phyloP scores from a whole-genome alignment of 371 early-diverging fungal genomes.

The Syncephalastrum sp. region DNA sequence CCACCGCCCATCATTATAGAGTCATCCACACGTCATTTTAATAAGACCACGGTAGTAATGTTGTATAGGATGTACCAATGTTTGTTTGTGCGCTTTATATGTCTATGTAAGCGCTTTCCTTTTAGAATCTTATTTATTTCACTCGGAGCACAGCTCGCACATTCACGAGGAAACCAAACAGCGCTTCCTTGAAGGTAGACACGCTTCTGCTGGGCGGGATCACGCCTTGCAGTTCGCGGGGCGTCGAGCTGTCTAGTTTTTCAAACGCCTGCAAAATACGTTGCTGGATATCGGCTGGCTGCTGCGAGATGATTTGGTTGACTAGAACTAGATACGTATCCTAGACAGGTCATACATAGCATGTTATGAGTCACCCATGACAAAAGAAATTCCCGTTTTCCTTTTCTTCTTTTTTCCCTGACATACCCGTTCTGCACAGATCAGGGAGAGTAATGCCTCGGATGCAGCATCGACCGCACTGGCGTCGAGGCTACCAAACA shows the following conservation, averaged over 20 bases:
- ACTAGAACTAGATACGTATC: conserved; percentile 34
- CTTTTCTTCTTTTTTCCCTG: not conserved
- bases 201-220: conserved; percentile 23
- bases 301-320: conserved; percentile 54
- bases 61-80: no score
- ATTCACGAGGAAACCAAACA: conserved; percentile 61
- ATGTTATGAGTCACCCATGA: not conserved
- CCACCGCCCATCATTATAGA: no score
- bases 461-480: conserved; percentile 59
- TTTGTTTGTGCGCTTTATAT: no score
- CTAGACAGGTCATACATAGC: conserved; percentile 6
- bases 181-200: conserved; percentile 44
- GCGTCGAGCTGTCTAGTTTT: conserved; percentile 40
- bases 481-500: conserved; percentile 63
- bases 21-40: no score
- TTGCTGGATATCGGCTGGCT: conserved; percentile 45
- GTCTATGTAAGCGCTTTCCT: no score
- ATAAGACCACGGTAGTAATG: no score
- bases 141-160: conserved; percentile 68
- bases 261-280: conserved; percentile 51
- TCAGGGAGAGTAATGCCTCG: conserved; percentile 58
- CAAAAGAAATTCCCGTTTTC: not conserved
- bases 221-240: conserved; percentile 19
- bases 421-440: conserved; percentile 54
- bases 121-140: conserved; percentile 38